Evolutionary conservation across 805 yeast species (phyloP), one percentile per base, ranked within the genome.

Genomic region (Phaffomyces thermotolerans): DNA sequence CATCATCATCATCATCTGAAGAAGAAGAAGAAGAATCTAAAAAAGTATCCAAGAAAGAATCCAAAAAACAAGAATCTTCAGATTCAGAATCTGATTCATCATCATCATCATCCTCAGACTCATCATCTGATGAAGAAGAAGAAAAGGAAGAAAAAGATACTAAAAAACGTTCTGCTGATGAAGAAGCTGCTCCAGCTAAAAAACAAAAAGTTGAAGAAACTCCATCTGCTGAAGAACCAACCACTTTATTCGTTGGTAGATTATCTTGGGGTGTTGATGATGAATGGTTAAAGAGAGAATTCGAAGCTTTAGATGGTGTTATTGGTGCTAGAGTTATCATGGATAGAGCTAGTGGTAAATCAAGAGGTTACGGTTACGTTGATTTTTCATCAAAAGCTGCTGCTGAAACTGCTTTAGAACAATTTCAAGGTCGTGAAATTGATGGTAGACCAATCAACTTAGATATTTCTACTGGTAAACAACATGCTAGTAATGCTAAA

Each of bases 281-380:
- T 64, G 95, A 82, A 48, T 86, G 96, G 95, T 79, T 93, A 65
- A 74, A 75, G 68, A 72, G 81, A 49, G 97, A 87, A 71, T 93
- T 93, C 66, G 89, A 82, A 65, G 77, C 75, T 50, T 59, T 68
- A 43, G 95, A 91, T 41, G 96, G 95, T 66, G 93, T 89, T 47
- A 59, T 78, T 32, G 66, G 81, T 57, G 97, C 98, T 54, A 83
- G 99, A 72, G 96, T 93, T 53, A 87, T 93, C 65, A 79, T 81
- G 68, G 98, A 93, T 69, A 84, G 93, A 71, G 84, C 84, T 49
- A 78, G 95, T 47, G 93, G 90, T 58, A 85, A 87, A 71, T 88
- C 96, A 44, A 83, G 91, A 76, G 99, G 99, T 67, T 91, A 86
- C 76, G 95, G 95, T 65, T 93, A 93, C 71, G 96, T 93, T 66